A percentile compares a stretch with the other conserved stretches of the same genome.
Conservation (phyloP, 2,329 filamentous ascomycete genomes). For the Paecilomyces dactylethromorphus region DNA sequence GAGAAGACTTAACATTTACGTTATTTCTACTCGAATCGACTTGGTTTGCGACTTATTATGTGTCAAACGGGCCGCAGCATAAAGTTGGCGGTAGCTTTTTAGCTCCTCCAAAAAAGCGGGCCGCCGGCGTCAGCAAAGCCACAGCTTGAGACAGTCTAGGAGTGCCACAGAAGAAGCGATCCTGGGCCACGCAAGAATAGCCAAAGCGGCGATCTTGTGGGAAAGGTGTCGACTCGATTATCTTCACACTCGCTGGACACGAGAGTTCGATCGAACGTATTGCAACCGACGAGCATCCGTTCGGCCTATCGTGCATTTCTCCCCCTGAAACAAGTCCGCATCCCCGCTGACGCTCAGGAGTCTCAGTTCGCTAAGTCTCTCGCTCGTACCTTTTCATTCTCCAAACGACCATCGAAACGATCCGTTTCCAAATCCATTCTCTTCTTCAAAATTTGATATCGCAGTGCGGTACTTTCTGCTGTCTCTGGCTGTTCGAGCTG, state of each 20-base stretch:
- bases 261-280: not conserved
- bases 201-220: not conserved
- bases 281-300: not conserved
- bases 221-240: not conserved
- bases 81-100: not conserved
- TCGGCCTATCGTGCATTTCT: not conserved
- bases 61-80: not conserved
- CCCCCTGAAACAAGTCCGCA: not conserved
- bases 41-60: not conserved
- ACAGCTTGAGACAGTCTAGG: not conserved
- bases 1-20: not conserved
- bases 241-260: not conserved
- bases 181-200: not conserved
- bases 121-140: not conserved
- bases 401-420: not conserved
- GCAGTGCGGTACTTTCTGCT: not conserved
- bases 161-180: not conserved
- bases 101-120: not conserved
- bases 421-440: not conserved
- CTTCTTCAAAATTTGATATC: not conserved
- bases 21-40: not conserved
- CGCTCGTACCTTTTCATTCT: not conserved
- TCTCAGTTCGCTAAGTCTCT: not conserved
- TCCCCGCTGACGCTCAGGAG: not conserved
- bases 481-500: constrained; percentile 12